Conservation (phyloP, 2,329 filamentous ascomycete genomes). For the Sarocladiaceae sp. region DNA sequence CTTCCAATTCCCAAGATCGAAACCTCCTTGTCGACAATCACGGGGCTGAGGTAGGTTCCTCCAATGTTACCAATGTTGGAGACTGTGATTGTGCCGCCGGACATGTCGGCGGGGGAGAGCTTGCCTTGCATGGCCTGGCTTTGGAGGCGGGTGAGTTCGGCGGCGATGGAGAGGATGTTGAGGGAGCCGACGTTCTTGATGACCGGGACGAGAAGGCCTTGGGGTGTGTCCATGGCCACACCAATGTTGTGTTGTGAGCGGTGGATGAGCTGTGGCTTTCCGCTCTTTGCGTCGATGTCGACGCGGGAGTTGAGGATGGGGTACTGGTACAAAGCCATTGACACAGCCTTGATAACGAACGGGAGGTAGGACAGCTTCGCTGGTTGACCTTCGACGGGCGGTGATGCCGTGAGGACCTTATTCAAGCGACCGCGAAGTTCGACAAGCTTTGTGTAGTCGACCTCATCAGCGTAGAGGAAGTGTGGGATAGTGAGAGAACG, state of each 20-base stretch:
- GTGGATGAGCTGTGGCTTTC: constrained; percentile 72
- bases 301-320: constrained; percentile 86
- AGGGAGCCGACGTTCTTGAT: constrained; percentile 76
- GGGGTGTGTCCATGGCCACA: constrained; percentile 89
- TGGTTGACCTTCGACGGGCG: constrained; percentile 42
- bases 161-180: constrained; percentile 73
- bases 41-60: constrained; percentile 84
- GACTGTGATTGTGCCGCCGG: constrained; percentile 87
- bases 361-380: constrained; percentile 83
- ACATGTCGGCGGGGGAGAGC: constrained; percentile 70
- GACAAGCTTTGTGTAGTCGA: constrained; percentile 75
- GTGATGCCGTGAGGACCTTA: constrained; percentile 42
- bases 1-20: constrained; percentile 88
- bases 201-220: constrained; percentile 85
- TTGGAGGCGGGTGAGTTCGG: constrained; percentile 72
- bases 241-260: constrained; percentile 91
- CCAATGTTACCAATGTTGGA: constrained; percentile 97
- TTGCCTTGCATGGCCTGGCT: constrained; percentile 69
- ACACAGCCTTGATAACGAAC: constrained; percentile 94
- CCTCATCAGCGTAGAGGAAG: constrained; percentile 89
- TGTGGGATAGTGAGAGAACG: constrained; percentile 86
- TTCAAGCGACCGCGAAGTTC: constrained; percentile 73
- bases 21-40: constrained; percentile 87
- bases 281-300: constrained; percentile 50
- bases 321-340: constrained; percentile 74